phyloP scores from a whole-genome alignment of 2,329 filamentous ascomycete species.

The Ambrosiella cleistominuta region DNA sequence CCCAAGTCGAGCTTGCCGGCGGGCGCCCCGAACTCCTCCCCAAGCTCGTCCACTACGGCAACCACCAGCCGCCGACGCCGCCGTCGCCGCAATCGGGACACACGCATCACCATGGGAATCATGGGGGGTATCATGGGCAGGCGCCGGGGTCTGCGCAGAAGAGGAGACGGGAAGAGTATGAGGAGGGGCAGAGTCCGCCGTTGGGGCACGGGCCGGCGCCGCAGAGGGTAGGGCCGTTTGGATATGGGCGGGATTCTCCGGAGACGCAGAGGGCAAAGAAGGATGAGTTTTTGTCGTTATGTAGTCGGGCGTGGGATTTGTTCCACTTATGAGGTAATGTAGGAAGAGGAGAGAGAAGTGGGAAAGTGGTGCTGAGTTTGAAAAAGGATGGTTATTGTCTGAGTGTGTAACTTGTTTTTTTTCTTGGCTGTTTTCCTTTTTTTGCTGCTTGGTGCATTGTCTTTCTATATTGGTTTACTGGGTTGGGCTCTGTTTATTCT shows the following conservation, averaged over 20 bases:
- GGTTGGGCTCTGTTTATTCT: background rate
- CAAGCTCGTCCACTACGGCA: slow-evolving; percentile 87
- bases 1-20: slow-evolving; percentile 72
- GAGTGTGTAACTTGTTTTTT: slow-evolving; percentile 4
- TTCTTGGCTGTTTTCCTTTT: background rate
- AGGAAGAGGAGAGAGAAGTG: slow-evolving; percentile 17
- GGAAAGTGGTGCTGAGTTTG: background rate
- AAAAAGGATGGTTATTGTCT: background rate
- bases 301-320: slow-evolving; percentile 84
- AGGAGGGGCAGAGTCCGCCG: slow-evolving; percentile 76
- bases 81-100: slow-evolving; percentile 54
- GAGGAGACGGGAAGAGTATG: slow-evolving; percentile 78
- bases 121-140: slow-evolving; percentile 25
- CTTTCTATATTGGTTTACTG: background rate
- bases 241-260: slow-evolving; percentile 64
- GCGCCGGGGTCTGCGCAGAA: slow-evolving; percentile 33
- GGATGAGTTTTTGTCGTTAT: slow-evolving; percentile 77
- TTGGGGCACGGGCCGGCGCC: slow-evolving; percentile 54
- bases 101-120: slow-evolving; percentile 18
- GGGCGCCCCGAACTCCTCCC: slow-evolving; percentile 86
- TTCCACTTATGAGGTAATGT: slow-evolving; percentile 59
- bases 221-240: slow-evolving; percentile 51
- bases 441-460: slow-evolving; percentile 1
- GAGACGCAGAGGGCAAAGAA: slow-evolving; percentile 74
- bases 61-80: slow-evolving; percentile 82